Evolutionary conservation across 805 yeast genomes (phyloP).

Genomic region (Candida maris): DNA sequence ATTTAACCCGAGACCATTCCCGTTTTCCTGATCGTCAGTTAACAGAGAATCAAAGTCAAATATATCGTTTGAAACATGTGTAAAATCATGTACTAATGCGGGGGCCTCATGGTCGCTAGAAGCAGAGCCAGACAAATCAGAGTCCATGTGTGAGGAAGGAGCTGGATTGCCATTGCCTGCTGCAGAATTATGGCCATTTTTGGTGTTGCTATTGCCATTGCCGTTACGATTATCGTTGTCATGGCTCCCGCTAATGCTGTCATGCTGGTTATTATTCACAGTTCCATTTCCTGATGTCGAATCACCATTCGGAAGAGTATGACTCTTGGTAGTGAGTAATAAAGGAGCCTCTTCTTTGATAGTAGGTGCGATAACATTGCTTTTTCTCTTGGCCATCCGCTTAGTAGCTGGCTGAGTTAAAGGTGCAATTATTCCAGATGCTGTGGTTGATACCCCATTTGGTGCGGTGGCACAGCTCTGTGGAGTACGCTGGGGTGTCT

Average conservation of each 20-base stretch:
- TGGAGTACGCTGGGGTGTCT: slow-evolving; percentile 20
- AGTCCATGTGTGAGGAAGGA: slow-evolving; percentile 10
- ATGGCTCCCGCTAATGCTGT: too few relatives aligned
- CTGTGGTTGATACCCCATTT: slow-evolving; percentile 1
- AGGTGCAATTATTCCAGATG: not conserved
- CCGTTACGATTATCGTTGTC: too few relatives aligned
- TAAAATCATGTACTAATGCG: slow-evolving; percentile 28
- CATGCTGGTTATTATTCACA: not conserved
- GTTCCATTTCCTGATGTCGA: not conserved
- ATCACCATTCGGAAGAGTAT: not conserved
- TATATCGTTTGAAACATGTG: slow-evolving; percentile 34
- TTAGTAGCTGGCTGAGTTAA: slow-evolving; percentile 11
- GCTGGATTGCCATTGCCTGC: slow-evolving; percentile 1
- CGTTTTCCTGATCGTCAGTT: slow-evolving; percentile 37
- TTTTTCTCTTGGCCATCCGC: slow-evolving; percentile 20
- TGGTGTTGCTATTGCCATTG: slow-evolving; percentile 5
- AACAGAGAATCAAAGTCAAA: slow-evolving; percentile 44
- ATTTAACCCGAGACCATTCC: slow-evolving; percentile 33
- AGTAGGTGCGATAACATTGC: slow-evolving; percentile 25
- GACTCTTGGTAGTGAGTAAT: not conserved
- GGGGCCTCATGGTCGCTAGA: slow-evolving; percentile 15
- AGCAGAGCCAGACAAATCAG: slow-evolving; percentile 16
- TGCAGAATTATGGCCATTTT: slow-evolving; percentile 8
- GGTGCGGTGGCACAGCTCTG: slow-evolving; percentile 8
- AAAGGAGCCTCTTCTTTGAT: slow-evolving; percentile 28